Base-by-base conservation (phyloP, 371 early-diverging fungal genomes). In the Batkoa obscura region DNA sequence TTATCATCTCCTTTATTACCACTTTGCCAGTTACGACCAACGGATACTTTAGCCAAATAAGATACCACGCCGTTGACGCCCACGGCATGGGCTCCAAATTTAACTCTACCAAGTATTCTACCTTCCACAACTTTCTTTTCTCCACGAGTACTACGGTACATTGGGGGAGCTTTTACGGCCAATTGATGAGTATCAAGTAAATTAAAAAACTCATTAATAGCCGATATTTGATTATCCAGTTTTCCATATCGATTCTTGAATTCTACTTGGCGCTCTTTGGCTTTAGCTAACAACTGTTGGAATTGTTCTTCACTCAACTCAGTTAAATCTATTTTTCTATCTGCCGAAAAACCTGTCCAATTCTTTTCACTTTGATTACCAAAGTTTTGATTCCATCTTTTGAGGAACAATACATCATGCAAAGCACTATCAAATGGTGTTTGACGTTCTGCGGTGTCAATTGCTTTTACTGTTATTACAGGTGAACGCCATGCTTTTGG, bases 391-490 rank as follows among this genome's bases (percentile, higher is more conserved):
- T 79, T 80, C 77, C 78, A 79, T 30, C 77, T 72, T 56, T 70
- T 70, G 2, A 73, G 53, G 62, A 74, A 76, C 35, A 73, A 57
- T 6, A 74, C 75, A 47, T 73, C 67, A 9, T 63, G 56, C 13
- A 69, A 58, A 17, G 76, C 87, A 33, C 76, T 74, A 45, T 74
- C 68, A 70, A 81, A 83, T n/a, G 79, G 78, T 0, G 79, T 80
- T 55, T 80, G 79, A 64, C 80, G 82, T 60, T 84, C 84, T 33
- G 69, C 64, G 10, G 84, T 81, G 58, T 86, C 87, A 35, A 84
- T 68, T n/a, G 70, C 68, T 35, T 67, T 62, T 15, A 86, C 67
- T 17, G 76, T 74, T 45, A 79, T 70, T 54, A 68, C 62, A 32
- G 69, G 70, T 15, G 85, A 78, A 38, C 74, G 68, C 54, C 83